phyloP scores from a whole-genome alignment of 140 eudicot species.

The Stevia rebaudiana region DNA sequence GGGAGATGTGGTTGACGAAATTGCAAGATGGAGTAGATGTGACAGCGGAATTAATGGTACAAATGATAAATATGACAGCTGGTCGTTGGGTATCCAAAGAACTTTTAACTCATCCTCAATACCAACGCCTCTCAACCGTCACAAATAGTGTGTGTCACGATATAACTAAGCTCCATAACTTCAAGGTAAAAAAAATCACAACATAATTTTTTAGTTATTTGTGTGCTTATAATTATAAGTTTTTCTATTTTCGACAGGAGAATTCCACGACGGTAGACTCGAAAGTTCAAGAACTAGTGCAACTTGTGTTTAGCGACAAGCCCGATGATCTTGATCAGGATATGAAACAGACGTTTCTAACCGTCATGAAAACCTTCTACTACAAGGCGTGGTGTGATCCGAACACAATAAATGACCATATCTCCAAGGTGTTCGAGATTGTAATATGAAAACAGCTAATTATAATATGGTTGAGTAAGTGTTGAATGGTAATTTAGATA shows the following conservation, averaged over 20 bases:
- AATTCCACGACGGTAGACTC: slow-evolving; percentile 30
- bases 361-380: slow-evolving; percentile 55
- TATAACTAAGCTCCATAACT: slow-evolving; percentile 30
- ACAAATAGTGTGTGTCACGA: slow-evolving; percentile 46
- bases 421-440: slow-evolving; percentile 50
- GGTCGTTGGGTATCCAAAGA: slow-evolving; percentile 36
- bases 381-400: slow-evolving; percentile 49
- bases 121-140: slow-evolving; percentile 34
- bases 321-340: slow-evolving; percentile 35
- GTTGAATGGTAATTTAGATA: too few species aligned
- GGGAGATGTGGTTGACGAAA: slow-evolving; percentile 64
- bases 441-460: slow-evolving; percentile 19
- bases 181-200: slow-evolving; percentile 29
- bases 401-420: slow-evolving; percentile 37
- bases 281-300: slow-evolving; percentile 58
- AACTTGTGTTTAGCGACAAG: slow-evolving; percentile 41
- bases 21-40: slow-evolving; percentile 51
- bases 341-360: slow-evolving; percentile 47
- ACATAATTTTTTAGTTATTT: neutral
- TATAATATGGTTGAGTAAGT: too few species aligned
- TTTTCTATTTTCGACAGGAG: neutral
- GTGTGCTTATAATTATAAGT: too few species aligned
- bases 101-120: slow-evolving; percentile 39
- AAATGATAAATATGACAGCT: slow-evolving; percentile 40
- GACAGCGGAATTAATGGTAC: slow-evolving; percentile 45